Percentiles rank a stretch among this genome's conserved stretches.
Evolutionary conservation across 192 early-diverging fungal species (phyloP).

Genomic region (Mortierella claussenii): DNA sequence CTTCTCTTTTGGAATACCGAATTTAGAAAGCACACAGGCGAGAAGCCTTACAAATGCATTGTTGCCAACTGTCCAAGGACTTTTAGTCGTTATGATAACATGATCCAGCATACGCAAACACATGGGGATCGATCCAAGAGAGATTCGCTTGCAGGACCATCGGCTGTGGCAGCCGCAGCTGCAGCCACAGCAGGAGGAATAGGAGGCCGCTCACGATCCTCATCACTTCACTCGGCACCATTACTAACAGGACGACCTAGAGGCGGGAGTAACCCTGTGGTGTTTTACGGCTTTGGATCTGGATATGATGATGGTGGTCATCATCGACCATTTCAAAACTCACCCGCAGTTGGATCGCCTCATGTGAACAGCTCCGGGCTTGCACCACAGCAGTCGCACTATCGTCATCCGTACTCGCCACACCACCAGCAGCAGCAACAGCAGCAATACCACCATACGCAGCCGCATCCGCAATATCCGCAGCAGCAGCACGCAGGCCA

Average conservation of each 20-base stretch:
- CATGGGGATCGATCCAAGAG: conserved; percentile 55
- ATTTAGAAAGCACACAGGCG: conserved; percentile 45
- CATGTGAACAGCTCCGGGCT: conserved; percentile 4
- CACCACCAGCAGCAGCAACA: conserved; percentile 14
- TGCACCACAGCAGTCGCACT: conserved; percentile 15
- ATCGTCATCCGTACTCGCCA: background rate
- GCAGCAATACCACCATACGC: conserved; percentile 8
- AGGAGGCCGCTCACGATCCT: conserved; percentile 19
- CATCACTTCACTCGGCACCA: conserved; percentile 39
- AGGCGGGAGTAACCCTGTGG: conserved; percentile 35
- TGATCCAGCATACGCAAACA: conserved; percentile 77
- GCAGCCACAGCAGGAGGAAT: background rate
- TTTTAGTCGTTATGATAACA: conserved; percentile 79
- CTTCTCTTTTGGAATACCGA: conserved; percentile 1
- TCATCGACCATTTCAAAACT: conserved; percentile 11
- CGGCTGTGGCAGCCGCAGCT: background rate
- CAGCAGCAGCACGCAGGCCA: conserved; percentile 10
- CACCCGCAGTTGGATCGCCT: background rate
- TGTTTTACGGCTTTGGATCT: conserved; percentile 32
- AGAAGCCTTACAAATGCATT: conserved; percentile 74
- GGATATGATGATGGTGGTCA: conserved; percentile 24
- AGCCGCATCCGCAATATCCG: conserved; percentile 1
- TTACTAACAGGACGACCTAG: conserved; percentile 18
- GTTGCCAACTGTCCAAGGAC: conserved; percentile 64
- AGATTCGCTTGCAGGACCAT: conserved; percentile 23